Conservation (phyloP, 2,329 filamentous ascomycete genomes). For the Coniochaeta sp. region DNA sequence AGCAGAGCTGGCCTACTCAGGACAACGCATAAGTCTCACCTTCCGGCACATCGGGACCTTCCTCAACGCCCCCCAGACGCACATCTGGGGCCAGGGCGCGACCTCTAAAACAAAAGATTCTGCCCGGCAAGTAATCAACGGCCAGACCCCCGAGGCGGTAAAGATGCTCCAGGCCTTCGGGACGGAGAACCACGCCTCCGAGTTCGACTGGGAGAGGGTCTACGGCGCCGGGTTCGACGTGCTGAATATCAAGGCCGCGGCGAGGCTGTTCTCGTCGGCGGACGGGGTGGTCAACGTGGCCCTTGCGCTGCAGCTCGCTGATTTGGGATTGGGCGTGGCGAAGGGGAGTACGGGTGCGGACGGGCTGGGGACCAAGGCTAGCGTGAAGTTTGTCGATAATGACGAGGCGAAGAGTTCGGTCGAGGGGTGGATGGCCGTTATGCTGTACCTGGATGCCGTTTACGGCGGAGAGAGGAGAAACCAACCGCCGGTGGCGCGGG, state of each 20-base stretch:
- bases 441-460: slow-evolving; percentile 54
- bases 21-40: slow-evolving; percentile 83
- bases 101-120: slow-evolving; percentile 54
- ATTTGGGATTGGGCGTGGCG: slow-evolving; percentile 38
- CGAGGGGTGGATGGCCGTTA: slow-evolving; percentile 43
- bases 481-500: slow-evolving; percentile 12
- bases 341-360: slow-evolving; percentile 32
- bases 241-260: slow-evolving; percentile 52
- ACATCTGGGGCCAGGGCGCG: slow-evolving; percentile 92
- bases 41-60: slow-evolving; percentile 89
- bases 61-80: slow-evolving; percentile 52
- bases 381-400: slow-evolving; percentile 49
- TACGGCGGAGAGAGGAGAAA: slow-evolving; percentile 30
- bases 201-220: slow-evolving; percentile 65
- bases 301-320: slow-evolving; percentile 42
- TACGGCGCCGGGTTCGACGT: slow-evolving; percentile 86
- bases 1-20: slow-evolving; percentile 64
- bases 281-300: slow-evolving; percentile 42
- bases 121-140: slow-evolving; percentile 62
- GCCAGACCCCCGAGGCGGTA: slow-evolving; percentile 57
- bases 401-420: slow-evolving; percentile 39
- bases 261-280: slow-evolving; percentile 42
- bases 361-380: slow-evolving; percentile 10
- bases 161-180: slow-evolving; percentile 74
- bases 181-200: slow-evolving; percentile 67